phyloP scores from a whole-genome alignment of 805 yeast species.

The Schizosaccharomyces pombe region DNA sequence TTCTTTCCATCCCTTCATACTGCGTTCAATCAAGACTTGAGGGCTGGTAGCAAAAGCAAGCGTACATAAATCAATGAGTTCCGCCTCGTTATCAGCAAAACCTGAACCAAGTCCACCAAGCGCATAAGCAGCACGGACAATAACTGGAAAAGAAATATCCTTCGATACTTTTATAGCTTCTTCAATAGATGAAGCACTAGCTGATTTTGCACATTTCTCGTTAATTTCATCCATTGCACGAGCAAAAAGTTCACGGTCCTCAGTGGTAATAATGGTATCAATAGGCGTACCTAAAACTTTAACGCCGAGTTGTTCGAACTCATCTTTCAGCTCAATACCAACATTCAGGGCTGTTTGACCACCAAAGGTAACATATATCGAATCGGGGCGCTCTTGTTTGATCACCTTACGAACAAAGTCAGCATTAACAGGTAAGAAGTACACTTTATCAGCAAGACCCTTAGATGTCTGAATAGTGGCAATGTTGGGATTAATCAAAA shows the following conservation, averaged over 20 bases:
- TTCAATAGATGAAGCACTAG: constrained; percentile 52
- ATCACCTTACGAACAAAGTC: constrained; percentile 93
- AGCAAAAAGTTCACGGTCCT: constrained; percentile 91
- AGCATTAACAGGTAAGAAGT: constrained; percentile 90
- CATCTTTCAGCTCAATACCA: constrained; percentile 88
- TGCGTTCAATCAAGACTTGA: constrained; percentile 73
- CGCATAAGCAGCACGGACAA: constrained; percentile 92
- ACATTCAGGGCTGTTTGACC: constrained; percentile 96
- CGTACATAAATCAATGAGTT: constrained; percentile 61
- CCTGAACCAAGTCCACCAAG: constrained; percentile 97
- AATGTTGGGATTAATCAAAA: constrained; percentile 88
- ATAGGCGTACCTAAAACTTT: constrained; percentile 91
- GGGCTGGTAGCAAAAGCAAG: constrained; percentile 91
- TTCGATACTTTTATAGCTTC: constrained; percentile 73
- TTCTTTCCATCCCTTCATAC: constrained; percentile 97
- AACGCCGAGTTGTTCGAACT: constrained; percentile 75
- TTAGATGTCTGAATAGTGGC: constrained; percentile 96
- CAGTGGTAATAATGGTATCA: constrained; percentile 88
- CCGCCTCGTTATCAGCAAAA: constrained; percentile 70
- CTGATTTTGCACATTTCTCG: constrained; percentile 88
- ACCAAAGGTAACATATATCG: constrained; percentile 91
- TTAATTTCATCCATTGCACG: constrained; percentile 81
- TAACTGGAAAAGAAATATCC: constrained; percentile 80
- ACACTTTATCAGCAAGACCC: constrained; percentile 93
- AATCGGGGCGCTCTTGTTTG: constrained; percentile 85